phyloP scores from a whole-genome alignment of 75 land plant genomes.

The Chamaecyparis obtusa region DNA sequence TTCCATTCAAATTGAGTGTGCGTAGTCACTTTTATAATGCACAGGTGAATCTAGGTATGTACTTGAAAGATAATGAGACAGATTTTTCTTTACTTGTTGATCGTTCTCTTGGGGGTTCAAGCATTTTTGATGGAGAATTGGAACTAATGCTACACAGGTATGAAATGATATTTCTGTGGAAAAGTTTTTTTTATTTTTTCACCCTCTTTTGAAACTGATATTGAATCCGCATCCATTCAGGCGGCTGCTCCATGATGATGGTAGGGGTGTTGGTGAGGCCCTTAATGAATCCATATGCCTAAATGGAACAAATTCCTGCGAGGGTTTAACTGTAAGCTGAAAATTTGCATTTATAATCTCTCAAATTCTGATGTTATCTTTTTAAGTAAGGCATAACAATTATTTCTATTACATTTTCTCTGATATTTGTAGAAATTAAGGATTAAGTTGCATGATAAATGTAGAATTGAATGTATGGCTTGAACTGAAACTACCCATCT shows the following conservation, averaged over 20 bases:
- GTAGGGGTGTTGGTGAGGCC: constrained; percentile 75
- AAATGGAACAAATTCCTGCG: constrained; percentile 28
- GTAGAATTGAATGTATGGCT: not conserved
- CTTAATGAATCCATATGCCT: constrained; percentile 80
- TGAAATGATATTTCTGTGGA: not conserved
- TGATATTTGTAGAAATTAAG: not conserved
- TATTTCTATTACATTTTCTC: not conserved
- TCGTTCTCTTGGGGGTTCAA: constrained; percentile 79
- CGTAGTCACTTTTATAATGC: not conserved
- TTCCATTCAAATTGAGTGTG: not conserved
- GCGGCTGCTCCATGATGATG: constrained; percentile 83
- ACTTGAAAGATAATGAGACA: constrained; percentile 50
- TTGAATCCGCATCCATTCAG: constrained; percentile 22
- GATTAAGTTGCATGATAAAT: not conserved
- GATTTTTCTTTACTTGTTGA: constrained; percentile 92
- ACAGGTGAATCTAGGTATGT: constrained; percentile 90
- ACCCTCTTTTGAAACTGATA: constrained; percentile 5
- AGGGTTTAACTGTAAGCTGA: constrained; percentile 60
- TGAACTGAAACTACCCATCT: not conserved
- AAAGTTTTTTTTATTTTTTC: not conserved
- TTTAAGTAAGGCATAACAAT: not conserved
- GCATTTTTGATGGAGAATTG: constrained; percentile 79
- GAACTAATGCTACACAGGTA: constrained; percentile 96
- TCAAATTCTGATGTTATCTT: not conserved
- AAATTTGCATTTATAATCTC: not conserved